phyloP scores from a whole-genome alignment of 2,329 filamentous ascomycete genomes.

The Trichoderma oligosporum region DNA sequence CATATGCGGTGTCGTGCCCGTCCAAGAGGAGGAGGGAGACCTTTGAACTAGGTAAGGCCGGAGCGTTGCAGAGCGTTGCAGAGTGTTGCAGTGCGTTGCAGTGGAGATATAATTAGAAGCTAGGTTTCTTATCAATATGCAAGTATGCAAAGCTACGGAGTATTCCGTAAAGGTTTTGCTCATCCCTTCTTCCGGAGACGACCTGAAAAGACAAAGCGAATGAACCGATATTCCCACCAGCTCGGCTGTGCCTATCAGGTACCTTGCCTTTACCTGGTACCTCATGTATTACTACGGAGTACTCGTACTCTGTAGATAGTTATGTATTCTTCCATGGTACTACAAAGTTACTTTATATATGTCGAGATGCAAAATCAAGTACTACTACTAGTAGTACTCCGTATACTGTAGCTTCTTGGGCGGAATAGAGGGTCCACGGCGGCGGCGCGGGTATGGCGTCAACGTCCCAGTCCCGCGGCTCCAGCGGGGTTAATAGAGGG shows the following conservation, averaged over 20 bases:
- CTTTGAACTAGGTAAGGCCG: neutral
- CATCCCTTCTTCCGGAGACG: slow-evolving; percentile 7
- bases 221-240: neutral
- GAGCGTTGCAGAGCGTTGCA: neutral
- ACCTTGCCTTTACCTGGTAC: too few species aligned
- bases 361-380: too few species aligned
- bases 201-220: neutral
- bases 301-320: too few species aligned
- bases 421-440: slow-evolving; percentile 9
- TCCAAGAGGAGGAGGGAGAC: slow-evolving; percentile 3
- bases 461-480: slow-evolving; percentile 19
- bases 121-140: slow-evolving; percentile 6
- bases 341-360: too few species aligned
- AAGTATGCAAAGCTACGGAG: slow-evolving; percentile 3
- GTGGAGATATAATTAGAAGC: slow-evolving; percentile 18
- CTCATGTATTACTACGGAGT: too few species aligned
- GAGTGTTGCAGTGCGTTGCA: neutral
- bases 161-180: neutral
- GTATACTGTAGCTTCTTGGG: too few species aligned
- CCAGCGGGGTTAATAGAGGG: slow-evolving; percentile 10
- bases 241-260: neutral
- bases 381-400: too few species aligned
- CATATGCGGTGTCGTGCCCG: slow-evolving; percentile 5
- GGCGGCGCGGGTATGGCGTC: slow-evolving; percentile 20
- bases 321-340: too few species aligned